Evolutionary conservation across 2,329 filamentous ascomycete genomes (phyloP).

Genomic region (Pseudocercospora musae): DNA sequence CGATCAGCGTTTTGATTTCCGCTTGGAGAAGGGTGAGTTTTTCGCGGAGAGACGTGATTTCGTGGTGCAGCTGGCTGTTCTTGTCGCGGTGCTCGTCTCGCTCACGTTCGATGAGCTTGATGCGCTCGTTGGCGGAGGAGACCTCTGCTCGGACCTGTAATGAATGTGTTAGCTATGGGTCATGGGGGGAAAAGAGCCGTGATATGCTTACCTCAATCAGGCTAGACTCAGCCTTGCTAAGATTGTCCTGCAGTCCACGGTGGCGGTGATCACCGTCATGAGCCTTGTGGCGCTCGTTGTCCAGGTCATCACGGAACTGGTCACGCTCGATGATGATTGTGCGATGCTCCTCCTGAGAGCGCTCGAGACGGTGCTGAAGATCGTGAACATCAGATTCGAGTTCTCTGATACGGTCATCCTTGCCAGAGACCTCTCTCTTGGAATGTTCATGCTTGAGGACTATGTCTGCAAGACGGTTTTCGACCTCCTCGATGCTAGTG

Average conservation of each 20-base stretch:
- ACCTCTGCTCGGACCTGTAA: conserved; percentile 22
- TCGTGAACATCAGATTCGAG: conserved; percentile 27
- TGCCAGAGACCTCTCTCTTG: conserved; percentile 27
- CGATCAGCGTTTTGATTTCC: conserved; percentile 24
- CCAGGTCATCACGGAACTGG: conserved; percentile 29
- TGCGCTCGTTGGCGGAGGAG: conserved; percentile 24
- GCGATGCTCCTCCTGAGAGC: conserved; percentile 28
- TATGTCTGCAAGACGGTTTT: conserved; percentile 25
- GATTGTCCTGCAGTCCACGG: conserved; percentile 23
- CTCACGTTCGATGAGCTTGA: conserved; percentile 29
- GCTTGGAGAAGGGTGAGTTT: conserved; percentile 25
- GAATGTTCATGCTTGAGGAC: conserved; percentile 25
- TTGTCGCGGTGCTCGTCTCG: conserved; percentile 29
- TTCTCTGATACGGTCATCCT: conserved; percentile 27
- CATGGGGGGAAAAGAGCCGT: background rate
- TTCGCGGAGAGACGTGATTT: conserved; percentile 29
- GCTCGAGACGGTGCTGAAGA: conserved; percentile 25
- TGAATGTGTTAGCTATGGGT: background rate
- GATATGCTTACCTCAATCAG: conserved; percentile 15
- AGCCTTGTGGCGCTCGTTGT: conserved; percentile 24
- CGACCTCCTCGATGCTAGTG: conserved; percentile 25
- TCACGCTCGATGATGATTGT: conserved; percentile 28
- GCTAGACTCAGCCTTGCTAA: conserved; percentile 25
- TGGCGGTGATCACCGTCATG: conserved; percentile 26
- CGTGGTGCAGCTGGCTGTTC: conserved; percentile 22